Conservation (phyloP, 2,329 filamentous ascomycete genomes). For the Aspergillus sclerotialis region DNA sequence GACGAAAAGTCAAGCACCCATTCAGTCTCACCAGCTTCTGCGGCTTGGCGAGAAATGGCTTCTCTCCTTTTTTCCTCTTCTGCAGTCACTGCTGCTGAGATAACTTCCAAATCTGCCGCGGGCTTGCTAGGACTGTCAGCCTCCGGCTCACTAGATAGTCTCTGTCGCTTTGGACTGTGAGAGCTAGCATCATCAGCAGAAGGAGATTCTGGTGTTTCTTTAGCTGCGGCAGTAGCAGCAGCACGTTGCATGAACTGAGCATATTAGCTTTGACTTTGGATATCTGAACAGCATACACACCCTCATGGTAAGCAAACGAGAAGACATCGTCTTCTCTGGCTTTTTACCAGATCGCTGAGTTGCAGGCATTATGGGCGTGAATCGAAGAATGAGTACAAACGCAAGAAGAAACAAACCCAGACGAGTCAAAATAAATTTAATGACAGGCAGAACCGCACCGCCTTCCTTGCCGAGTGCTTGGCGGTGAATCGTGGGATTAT, state of each 20-base stretch:
- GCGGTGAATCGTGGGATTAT: no score
- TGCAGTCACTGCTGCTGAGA: slow-evolving; percentile 33
- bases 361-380: slow-evolving; percentile 19
- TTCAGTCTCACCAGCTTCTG: slow-evolving; percentile 37
- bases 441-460: slow-evolving; percentile 16
- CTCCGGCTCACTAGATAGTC: slow-evolving; percentile 19
- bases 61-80: slow-evolving; percentile 36
- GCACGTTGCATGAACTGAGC: slow-evolving; percentile 79
- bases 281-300: slow-evolving; percentile 24
- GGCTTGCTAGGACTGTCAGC: slow-evolving; percentile 16
- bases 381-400: not conserved
- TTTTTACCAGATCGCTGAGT: slow-evolving; percentile 45
- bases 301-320: slow-evolving; percentile 86
- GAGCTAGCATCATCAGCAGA: slow-evolving; percentile 41
- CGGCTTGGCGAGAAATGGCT: slow-evolving; percentile 33
- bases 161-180: slow-evolving; percentile 30
- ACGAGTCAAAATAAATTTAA: no score
- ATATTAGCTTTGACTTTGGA: not conserved
- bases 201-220: slow-evolving; percentile 34
- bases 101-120: slow-evolving; percentile 31
- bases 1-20: slow-evolving; percentile 34
- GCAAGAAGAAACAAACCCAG: no score
- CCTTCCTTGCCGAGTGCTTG: no score
- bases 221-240: slow-evolving; percentile 50
- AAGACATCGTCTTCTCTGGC: slow-evolving; percentile 69